Evolutionary conservation across 805 yeast species (phyloP), one percentile per base, ranked within the genome.

Genomic region (Nakazawaea sp.): DNA sequence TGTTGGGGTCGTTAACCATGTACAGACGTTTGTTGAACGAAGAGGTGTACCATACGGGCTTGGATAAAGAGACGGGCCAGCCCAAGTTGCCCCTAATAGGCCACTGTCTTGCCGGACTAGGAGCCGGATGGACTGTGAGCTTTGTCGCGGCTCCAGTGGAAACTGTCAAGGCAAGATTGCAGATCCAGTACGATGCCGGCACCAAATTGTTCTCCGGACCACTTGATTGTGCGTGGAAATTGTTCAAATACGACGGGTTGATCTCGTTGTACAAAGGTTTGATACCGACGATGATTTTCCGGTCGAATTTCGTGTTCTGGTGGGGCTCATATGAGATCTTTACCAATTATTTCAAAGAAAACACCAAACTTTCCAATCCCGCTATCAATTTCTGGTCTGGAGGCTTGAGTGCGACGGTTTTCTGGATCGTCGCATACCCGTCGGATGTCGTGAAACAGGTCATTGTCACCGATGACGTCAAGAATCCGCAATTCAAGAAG

Each of bases 111-210:
- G 90, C 95, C 1, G 81, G 79, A 0, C 53, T 75, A 21, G 94
- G 95, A n/a, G 78, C 92, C 7, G 96, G 97, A 2, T 75, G 81
- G 81, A 88, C 96, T 0, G 96, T 88, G 11, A 79, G 90, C 32
- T 82, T 88, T 62, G 89, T 88, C n/a, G 97, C 97, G 4, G 95
- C 96, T 0, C 96, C 96, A 2, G 81, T 88, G 6, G 97, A 88
- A 56, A 81, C 82, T 48, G 77, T 88, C 47, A 88, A 88, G 59
- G 95, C 95, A 3, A 70, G 94, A 44, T 66, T 88, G 35, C 96
- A 88, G 56, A 87, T 88, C 10, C 96, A 88, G 52, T 88, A 88
- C 54, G 94, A 86, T 54, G 80, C 88, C 10, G 70, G 72, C 29
- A 62, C 82, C 12, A 79, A 67, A 45, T 49, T 70, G 9, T 87